Conservation (phyloP, 1,284 basidiomycete genomes). For the Austropuccinia psidii region DNA sequence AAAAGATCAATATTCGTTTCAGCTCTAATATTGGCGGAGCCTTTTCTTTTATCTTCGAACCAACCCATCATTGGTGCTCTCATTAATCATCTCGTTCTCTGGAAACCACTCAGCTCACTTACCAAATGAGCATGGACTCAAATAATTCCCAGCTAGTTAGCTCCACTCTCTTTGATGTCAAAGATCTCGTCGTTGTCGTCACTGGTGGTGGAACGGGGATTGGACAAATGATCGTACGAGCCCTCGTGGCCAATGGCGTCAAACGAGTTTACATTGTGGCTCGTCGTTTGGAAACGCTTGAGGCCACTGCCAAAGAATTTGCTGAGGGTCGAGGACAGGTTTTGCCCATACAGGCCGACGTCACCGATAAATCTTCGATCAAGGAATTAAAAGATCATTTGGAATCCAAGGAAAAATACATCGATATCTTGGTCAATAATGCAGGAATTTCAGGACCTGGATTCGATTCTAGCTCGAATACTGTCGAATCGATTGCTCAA, state of each 20-base stretch:
- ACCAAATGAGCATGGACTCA: conserved; percentile 38
- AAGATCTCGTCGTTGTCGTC: conserved; percentile 32
- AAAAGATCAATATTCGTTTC: no score
- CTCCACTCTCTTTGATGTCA: conserved; percentile 37
- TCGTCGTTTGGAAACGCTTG: conserved; percentile 4
- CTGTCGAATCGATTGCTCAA: neutral
- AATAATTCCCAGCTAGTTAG: conserved; percentile 41
- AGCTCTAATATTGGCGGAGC: no score
- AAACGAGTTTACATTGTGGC: conserved; percentile 35
- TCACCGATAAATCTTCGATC: neutral
- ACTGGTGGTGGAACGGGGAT: conserved; percentile 38
- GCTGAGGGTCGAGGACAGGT: neutral
- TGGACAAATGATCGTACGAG: conserved; percentile 32
- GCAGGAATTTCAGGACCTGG: conserved; percentile 2
- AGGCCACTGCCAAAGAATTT: conserved; percentile 13
- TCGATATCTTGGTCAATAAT: conserved; percentile 27
- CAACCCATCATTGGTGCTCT: no score
- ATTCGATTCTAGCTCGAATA: neutral
- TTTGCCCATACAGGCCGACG: conserved; percentile 24
- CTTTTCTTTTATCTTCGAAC: no score
- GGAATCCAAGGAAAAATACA: conserved; percentile 22
- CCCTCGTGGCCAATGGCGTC: conserved; percentile 28
- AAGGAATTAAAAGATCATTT: conserved; percentile 8
- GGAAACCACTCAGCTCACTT: neutral
- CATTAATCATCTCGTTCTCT: no score